A percentile compares a stretch with the other conserved stretches of the same genome.
Conservation (phyloP, 352 stramenopile species). For the Halophytophthora polymorphica region DNA sequence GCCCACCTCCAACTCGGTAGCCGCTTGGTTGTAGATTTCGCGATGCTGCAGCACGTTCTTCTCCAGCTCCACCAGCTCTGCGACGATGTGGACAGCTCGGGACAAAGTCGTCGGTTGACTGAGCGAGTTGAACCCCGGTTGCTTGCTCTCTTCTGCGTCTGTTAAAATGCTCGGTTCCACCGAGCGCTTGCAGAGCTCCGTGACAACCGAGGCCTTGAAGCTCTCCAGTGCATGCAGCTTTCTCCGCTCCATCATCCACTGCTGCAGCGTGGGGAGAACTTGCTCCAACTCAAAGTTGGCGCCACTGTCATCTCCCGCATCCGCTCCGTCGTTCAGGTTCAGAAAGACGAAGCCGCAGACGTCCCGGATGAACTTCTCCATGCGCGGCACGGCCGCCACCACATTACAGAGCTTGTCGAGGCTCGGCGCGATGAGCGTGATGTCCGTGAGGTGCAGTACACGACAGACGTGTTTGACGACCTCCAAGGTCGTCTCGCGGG, state of each 20-base stretch:
- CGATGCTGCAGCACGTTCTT: constrained; percentile 75
- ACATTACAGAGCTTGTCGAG: constrained; percentile 82
- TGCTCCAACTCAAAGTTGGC: constrained; percentile 58
- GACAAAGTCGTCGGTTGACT: constrained; percentile 39
- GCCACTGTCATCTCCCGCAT: constrained; percentile 17
- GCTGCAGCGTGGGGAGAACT: constrained; percentile 64
- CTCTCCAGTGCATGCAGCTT: constrained; percentile 61
- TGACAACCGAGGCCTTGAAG: constrained; percentile 57
- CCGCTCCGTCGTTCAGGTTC: constrained; percentile 24
- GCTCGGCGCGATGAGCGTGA: constrained; percentile 75
- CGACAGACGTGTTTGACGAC: constrained; percentile 84
- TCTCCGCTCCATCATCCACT: constrained; percentile 57
- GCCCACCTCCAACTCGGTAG: constrained; percentile 70
- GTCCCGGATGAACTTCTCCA: constrained; percentile 88
- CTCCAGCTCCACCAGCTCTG: constrained; percentile 82
- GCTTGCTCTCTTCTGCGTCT: constrained; percentile 11
- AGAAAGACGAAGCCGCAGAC: constrained; percentile 77
- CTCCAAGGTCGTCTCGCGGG: constrained; percentile 71
- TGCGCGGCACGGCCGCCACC: constrained; percentile 70
- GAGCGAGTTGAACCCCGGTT: constrained; percentile 4
- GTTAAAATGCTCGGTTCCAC: constrained; percentile 39
- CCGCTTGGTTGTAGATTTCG: constrained; percentile 79
- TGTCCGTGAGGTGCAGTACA: constrained; percentile 77
- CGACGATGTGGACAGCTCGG: constrained; percentile 64
- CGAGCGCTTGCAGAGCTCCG: constrained; percentile 58